Evolutionary conservation across 306 rosid genomes (phyloP), one percentile per base, ranked within the genome.

Genomic region (Pueraria montana): DNA sequence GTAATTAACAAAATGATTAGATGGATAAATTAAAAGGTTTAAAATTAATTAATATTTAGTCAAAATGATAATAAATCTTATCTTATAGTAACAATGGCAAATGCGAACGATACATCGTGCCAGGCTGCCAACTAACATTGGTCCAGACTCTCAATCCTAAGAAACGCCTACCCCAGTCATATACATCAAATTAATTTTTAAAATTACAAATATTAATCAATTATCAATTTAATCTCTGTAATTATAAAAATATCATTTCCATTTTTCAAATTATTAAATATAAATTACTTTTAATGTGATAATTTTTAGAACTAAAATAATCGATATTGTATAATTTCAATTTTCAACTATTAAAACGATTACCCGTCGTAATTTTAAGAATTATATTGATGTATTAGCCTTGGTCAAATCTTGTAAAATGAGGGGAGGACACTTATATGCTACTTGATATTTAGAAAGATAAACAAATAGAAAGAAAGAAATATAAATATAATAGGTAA

Each of bases 81-180:
- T n/a, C n/a, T n/a, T n/a, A 4, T 63, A 30, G 8, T 24, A 64
- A 2, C 45, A 4, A 1, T 30, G 16, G 16, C 70, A 64, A 2
- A 17, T 64, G 70, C 30, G 70, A 64, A 32, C 6, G 23, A 32
- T 32, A 16, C 70, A 64, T 64, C 45, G 45, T 64, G 70, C 12
- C 70, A 64, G 70, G 13, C 72, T 65, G 72, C 23, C 70, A 65
- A n/a, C 48, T 17, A 13, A 16, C 68, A 32, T 7, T 16, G 45
- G 6, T 32, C 5, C 12, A 63, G 13, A 21, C 11, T 21, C 38
- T 61, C n/a, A 11, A 24, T 61, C 67, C 36, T 61, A 11, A 38
- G 36, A 66, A 38, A 67, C 2, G 24, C 46, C 48, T 34, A 32
- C 42, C 20, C 6, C 9, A 52, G 4, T 61, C 18, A 61, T 32